Evolutionary conservation across 495 filamentous ascomycete genomes (phyloP), one percentile per base, ranked within the genome.

Genomic region (Beverwykella pulmonaria): DNA sequence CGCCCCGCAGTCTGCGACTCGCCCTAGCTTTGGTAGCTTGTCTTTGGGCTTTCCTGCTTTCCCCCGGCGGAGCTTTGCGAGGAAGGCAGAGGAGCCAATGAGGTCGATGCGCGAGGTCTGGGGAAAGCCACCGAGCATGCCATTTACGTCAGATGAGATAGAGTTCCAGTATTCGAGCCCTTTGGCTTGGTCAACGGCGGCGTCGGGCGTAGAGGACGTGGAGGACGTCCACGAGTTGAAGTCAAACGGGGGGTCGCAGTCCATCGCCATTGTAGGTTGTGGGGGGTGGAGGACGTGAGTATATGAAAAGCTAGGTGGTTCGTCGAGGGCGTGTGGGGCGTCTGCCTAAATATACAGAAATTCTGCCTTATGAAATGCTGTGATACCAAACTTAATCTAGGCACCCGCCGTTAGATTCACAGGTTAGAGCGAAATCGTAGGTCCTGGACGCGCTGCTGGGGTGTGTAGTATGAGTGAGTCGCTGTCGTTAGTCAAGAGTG

Each of bases 71-170:
- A 96, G 78, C 71, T 95, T 95, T 27, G 85, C 82, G 19, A 94
- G 79, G 76, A 97, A 94, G 73, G 82, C 87, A 67, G 83, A 81
- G 12, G 90, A 93, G 20, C 88, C 88, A 70, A 88, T 84, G 0
- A 96, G 82, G 73, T 97, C 93, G 70, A 90, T 82, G 59, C 85
- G 83, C 29, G 85, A 88, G 74, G 93, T 83, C 73, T 86, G 81
- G 0, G 88, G 90, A 69, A 83, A 93, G 46, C 90, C 90, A 70
- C 92, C 92, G 0, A 98, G 88, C 89, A 97, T 93, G 71, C 88
- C 89, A 72, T 87, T 84, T 56, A 87, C 81, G 61, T 87, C 87
- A 41, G 90, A 82, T n/a, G 86, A 79, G 63, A 91, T 79, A 65
- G 80, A 77, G 70, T 86, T 82, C 92, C 92, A 96, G 82, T 96